A percentile compares a stretch with the other conserved stretches of the same genome.
Evolutionary conservation across 495 filamentous ascomycete genomes (phyloP).

Genomic region (Penicillium longicatenatum): DNA sequence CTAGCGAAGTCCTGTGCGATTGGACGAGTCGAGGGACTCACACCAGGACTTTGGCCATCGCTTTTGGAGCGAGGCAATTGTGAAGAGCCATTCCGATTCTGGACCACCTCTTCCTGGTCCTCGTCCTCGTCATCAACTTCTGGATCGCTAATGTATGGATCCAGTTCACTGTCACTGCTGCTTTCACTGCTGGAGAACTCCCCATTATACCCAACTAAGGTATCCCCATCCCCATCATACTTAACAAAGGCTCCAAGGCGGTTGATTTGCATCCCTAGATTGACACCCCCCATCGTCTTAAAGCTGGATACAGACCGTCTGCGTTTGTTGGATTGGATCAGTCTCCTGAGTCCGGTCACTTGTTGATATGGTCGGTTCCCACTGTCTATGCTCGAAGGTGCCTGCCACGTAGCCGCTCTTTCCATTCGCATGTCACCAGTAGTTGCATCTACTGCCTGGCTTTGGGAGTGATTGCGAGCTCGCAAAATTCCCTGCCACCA

Average conservation of each 20-base stretch:
- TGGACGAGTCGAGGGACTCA: constrained; percentile 18
- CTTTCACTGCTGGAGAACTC: constrained; percentile 50
- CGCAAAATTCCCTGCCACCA: constrained; percentile 83
- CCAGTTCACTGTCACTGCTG: constrained; percentile 47
- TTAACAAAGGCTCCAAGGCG: constrained; percentile 66
- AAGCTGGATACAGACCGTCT: constrained; percentile 67
- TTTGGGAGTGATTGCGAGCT: constrained; percentile 47
- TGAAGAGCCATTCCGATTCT: constrained; percentile 1
- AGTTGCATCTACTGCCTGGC: constrained; percentile 18
- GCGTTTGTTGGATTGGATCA: constrained; percentile 51
- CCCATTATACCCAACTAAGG: constrained; percentile 59
- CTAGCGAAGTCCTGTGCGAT: constrained; percentile 14
- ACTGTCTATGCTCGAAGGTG: constrained; percentile 56
- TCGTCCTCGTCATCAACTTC: constrained; percentile 47
- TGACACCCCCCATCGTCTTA: constrained; percentile 61
- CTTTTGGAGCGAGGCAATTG: constrained; percentile 23
- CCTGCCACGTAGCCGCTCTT: constrained; percentile 51
- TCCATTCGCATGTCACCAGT: constrained; percentile 27
- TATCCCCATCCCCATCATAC: constrained; percentile 54
- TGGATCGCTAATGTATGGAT: constrained; percentile 38
- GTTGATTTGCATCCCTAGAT: constrained; percentile 76
- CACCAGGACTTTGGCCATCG: constrained; percentile 20
- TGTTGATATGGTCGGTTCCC: constrained; percentile 39
- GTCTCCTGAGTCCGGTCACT: constrained; percentile 51
- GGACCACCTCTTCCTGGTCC: constrained; percentile 9